Evolutionary conservation across 768 basidiomycete species (phyloP).

Genomic region (Rhizopogon vinicolor): DNA sequence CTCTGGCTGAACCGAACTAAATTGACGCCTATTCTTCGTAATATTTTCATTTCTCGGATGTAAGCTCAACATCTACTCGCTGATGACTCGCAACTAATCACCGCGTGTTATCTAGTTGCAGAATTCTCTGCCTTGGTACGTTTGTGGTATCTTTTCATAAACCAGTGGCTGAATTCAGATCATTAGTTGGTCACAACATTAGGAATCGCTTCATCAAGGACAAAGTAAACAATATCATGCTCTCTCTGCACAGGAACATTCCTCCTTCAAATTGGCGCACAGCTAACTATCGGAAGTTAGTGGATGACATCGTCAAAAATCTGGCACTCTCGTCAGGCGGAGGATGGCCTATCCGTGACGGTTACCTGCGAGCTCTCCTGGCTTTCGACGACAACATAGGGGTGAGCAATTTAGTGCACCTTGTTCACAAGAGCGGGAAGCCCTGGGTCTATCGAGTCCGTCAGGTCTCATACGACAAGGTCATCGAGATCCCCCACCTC

Average conservation of each 20-base stretch:
- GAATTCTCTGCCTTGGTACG: conserved; percentile 44
- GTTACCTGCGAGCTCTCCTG: conserved; percentile 12
- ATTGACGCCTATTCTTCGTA: conserved; percentile 19
- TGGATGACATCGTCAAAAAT: conserved; percentile 2
- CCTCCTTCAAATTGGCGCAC: conserved; percentile 2
- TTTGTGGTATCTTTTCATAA: conserved; percentile 1
- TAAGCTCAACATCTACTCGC: conserved; percentile 21
- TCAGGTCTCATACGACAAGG: conserved; percentile 24
- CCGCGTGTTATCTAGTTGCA: conserved; percentile 32
- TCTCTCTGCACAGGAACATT: conserved; percentile 6
- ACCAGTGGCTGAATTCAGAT: not conserved
- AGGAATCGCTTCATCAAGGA: not conserved
- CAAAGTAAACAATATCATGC: conserved; percentile 5
- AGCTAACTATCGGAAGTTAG: conserved; percentile 8
- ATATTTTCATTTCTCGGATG: conserved; percentile 45
- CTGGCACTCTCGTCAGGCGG: not conserved
- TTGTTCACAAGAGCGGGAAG: conserved; percentile 13
- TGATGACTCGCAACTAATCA: not conserved
- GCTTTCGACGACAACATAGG: conserved; percentile 10
- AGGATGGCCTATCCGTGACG: not conserved
- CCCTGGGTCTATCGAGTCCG: conserved; percentile 11
- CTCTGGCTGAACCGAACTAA: conserved; percentile 7
- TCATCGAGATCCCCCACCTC: conserved; percentile 26
- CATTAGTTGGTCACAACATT: conserved; percentile 32
- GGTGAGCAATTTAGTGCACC: conserved; percentile 18